Percentiles rank a stretch among this genome's conserved stretches.
Conservation (phyloP, 2,329 filamentous ascomycete genomes). For the Clonostachys chloroleuca region DNA sequence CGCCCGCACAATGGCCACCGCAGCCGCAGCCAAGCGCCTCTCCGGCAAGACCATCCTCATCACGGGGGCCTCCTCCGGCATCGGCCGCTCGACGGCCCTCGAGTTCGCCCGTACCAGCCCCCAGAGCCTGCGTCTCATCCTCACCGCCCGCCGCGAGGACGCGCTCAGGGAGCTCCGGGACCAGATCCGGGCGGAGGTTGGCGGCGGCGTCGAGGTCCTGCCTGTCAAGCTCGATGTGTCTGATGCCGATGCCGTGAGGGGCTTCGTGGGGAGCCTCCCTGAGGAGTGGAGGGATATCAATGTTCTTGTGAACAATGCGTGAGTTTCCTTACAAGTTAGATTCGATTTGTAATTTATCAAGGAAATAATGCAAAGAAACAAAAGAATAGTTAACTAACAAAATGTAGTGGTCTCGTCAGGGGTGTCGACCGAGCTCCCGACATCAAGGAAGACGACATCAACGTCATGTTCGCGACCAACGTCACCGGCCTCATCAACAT, state of each 20-base stretch:
- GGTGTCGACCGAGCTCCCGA: conserved; percentile 82
- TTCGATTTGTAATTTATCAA: background rate
- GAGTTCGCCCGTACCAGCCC: conserved; percentile 89
- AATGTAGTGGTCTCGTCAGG: conserved; percentile 74
- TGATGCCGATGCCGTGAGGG: conserved; percentile 67
- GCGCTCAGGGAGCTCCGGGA: conserved; percentile 69
- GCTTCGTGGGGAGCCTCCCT: conserved; percentile 70
- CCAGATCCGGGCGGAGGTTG: conserved; percentile 73
- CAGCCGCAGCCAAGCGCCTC: conserved; percentile 76
- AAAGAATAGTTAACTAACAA: background rate
- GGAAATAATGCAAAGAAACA: background rate
- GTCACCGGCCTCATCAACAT: conserved; percentile 93
- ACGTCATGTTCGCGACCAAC: conserved; percentile 87
- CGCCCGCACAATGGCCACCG: conserved; percentile 36
- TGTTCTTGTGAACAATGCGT: conserved; percentile 95
- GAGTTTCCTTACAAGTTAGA: conserved; percentile 30
- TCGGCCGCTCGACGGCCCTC: conserved; percentile 77
- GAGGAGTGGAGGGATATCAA: conserved; percentile 81
- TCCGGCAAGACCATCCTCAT: conserved; percentile 89
- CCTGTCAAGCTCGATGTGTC: conserved; percentile 85
- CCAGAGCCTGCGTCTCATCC: conserved; percentile 71
- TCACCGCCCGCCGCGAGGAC: conserved; percentile 86
- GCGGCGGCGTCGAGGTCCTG: conserved; percentile 74
- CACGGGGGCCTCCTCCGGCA: conserved; percentile 90
- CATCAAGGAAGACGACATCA: conserved; percentile 77